Conservation (phyloP, 1,284 basidiomycete genomes). For the Ganoderma resinaceum region DNA sequence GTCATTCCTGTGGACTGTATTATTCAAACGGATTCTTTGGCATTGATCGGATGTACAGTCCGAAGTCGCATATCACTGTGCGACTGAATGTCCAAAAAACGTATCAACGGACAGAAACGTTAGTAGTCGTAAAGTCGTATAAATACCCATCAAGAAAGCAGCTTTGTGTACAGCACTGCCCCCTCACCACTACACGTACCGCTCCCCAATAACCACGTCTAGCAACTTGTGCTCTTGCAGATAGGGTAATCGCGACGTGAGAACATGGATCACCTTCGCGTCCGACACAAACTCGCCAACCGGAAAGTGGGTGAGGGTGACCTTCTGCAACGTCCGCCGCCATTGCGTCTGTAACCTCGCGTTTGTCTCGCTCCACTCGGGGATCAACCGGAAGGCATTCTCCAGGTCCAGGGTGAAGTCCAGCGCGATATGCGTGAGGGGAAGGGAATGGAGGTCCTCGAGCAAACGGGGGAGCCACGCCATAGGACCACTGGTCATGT, state of each 20-base stretch:
- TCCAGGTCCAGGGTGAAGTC: conserved; percentile 16
- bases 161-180: neutral
- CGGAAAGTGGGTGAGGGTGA: conserved; percentile 16
- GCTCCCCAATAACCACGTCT: conserved; percentile 10
- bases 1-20: neutral
- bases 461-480: conserved; percentile 14
- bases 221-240: neutral
- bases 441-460: neutral
- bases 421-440: conserved; percentile 11
- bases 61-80: neutral
- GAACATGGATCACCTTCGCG: neutral
- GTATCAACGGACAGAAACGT: neutral
- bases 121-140: too few species aligned
- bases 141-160: neutral
- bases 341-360: conserved; percentile 4
- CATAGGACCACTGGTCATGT: conserved; percentile 2
- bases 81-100: neutral
- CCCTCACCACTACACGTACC: neutral
- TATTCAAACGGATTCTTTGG: neutral
- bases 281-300: conserved; percentile 14
- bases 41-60: neutral
- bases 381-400: neutral
- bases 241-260: conserved; percentile 4
- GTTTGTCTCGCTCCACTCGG: conserved; percentile 4
- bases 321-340: conserved; percentile 9